Conservation (phyloP, 2,329 filamentous ascomycete species). For the Leptographium procerum region DNA sequence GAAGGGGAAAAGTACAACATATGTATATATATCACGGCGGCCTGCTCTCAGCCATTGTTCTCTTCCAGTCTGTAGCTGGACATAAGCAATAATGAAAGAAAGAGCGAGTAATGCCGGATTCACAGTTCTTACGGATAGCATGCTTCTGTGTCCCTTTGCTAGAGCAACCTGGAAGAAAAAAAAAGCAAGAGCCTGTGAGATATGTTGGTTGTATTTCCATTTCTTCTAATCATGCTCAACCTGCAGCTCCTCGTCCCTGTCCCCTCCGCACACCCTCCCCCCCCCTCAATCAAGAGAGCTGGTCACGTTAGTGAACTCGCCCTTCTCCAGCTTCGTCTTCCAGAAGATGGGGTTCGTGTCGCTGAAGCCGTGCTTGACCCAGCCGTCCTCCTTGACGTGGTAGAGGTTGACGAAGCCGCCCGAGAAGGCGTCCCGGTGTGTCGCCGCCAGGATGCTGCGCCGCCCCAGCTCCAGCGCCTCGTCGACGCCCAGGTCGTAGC, state of each 20-base stretch:
- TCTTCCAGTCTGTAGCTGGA: too few relatives aligned
- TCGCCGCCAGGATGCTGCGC: constrained; percentile 88
- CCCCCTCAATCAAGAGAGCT: constrained; percentile 49
- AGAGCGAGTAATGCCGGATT: too few relatives aligned
- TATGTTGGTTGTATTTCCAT: too few relatives aligned
- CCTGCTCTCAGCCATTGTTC: too few relatives aligned
- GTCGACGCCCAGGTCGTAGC: constrained; percentile 74
- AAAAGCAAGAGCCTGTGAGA: too few relatives aligned
- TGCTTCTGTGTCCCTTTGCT: too few relatives aligned
- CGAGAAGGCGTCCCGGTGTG: constrained; percentile 95
- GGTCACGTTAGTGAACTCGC: constrained; percentile 94
- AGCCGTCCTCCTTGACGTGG: constrained; percentile 97
- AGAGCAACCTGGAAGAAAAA: too few relatives aligned
- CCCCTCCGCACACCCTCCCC: not conserved
- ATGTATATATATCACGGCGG: too few relatives aligned
- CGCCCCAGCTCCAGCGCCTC: constrained; percentile 85
- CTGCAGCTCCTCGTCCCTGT: not conserved
- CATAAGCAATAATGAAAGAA: too few relatives aligned
- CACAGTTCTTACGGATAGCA: too few relatives aligned
- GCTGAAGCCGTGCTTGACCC: constrained; percentile 97
- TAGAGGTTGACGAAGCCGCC: constrained; percentile 98
- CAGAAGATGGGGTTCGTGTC: constrained; percentile 99
- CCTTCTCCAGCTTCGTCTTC: constrained; percentile 97
- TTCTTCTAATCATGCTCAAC: not conserved
- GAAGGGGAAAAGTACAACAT: too few relatives aligned